These are phyloP conservation scores for Triadica sebifera DNA, from an alignment of 345 rosid species.

Conservation along the genomic window DNA sequence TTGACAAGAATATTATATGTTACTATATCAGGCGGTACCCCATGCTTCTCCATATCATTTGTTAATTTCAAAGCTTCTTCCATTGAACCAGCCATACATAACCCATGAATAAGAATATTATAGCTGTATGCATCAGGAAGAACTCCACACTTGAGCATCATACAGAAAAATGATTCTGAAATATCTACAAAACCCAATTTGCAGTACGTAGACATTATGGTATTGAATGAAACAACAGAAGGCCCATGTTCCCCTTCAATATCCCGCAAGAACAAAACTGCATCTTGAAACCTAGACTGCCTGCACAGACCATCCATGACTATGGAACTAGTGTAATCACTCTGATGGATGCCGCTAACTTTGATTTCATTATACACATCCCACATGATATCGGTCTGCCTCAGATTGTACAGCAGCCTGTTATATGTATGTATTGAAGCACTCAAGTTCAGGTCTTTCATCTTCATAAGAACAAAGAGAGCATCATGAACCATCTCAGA, in stretches of 20 bases:
- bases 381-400: slow-evolving; percentile 62
- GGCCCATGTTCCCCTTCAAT: slow-evolving; percentile 45
- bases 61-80: slow-evolving; percentile 62
- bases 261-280: slow-evolving; percentile 47
- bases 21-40: slow-evolving; percentile 64
- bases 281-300: slow-evolving; percentile 61
- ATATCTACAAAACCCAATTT: slow-evolving; percentile 61
- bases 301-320: slow-evolving; percentile 64
- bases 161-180: slow-evolving; percentile 63
- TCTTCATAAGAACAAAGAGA: slow-evolving; percentile 55
- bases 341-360: slow-evolving; percentile 35
- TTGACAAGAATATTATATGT: slow-evolving; percentile 67
- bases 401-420: slow-evolving; percentile 57
- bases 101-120: slow-evolving; percentile 77
- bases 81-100: slow-evolving; percentile 62
- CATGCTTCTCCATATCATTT: slow-evolving; percentile 57
- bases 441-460: slow-evolving; percentile 56
- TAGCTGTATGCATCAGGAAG: slow-evolving; percentile 66
- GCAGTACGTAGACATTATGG: slow-evolving; percentile 65
- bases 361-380: slow-evolving; percentile 50
- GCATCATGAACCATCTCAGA: slow-evolving; percentile 68
- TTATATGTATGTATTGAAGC: slow-evolving; percentile 64
- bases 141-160: slow-evolving; percentile 69
- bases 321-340: slow-evolving; percentile 55
- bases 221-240: slow-evolving; percentile 65